phyloP scores from a whole-genome alignment of 441 rosid genomes.

The Metrosideros polymorpha region DNA sequence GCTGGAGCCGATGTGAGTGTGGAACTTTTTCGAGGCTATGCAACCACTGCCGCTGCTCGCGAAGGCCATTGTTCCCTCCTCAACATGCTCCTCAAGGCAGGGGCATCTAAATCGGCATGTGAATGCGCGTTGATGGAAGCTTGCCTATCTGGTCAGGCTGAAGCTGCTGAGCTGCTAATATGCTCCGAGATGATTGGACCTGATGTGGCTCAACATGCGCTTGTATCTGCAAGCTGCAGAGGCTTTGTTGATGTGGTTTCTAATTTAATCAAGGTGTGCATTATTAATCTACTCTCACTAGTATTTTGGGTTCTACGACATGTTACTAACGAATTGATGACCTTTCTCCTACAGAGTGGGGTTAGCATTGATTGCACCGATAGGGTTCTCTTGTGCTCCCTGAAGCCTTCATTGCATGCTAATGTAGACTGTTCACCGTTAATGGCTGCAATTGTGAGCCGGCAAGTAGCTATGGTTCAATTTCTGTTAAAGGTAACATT shows the following conservation, averaged over 20 bases:
- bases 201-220: slow-evolving; percentile 16
- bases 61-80: slow-evolving; percentile 25
- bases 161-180: slow-evolving; percentile 20
- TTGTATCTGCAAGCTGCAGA: slow-evolving; percentile 22
- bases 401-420: slow-evolving; percentile 23
- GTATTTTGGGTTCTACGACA: not conserved
- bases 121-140: slow-evolving; percentile 26
- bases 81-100: slow-evolving; percentile 29
- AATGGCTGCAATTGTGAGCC: slow-evolving; percentile 24
- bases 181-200: slow-evolving; percentile 22
- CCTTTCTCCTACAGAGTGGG: slow-evolving; percentile 13
- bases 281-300: not conserved
- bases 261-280: slow-evolving; percentile 11
- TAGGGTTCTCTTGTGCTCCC: slow-evolving; percentile 20
- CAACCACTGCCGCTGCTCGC: slow-evolving; percentile 30
- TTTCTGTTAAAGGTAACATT: slow-evolving; percentile 20
- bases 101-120: slow-evolving; percentile 21
- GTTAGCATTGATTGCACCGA: slow-evolving; percentile 11
- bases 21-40: slow-evolving; percentile 26
- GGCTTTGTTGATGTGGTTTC: slow-evolving; percentile 19
- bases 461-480: slow-evolving; percentile 19
- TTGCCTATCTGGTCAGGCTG: slow-evolving; percentile 21
- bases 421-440: slow-evolving; percentile 22
- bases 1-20: slow-evolving; percentile 30
- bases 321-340: not conserved